Percentiles rank a stretch among this genome's conserved stretches.
These are phyloP conservation scores for Pseudonectria foliicola DNA, from an alignment of 2,329 filamentous ascomycete species.

Conservation along the genomic window DNA sequence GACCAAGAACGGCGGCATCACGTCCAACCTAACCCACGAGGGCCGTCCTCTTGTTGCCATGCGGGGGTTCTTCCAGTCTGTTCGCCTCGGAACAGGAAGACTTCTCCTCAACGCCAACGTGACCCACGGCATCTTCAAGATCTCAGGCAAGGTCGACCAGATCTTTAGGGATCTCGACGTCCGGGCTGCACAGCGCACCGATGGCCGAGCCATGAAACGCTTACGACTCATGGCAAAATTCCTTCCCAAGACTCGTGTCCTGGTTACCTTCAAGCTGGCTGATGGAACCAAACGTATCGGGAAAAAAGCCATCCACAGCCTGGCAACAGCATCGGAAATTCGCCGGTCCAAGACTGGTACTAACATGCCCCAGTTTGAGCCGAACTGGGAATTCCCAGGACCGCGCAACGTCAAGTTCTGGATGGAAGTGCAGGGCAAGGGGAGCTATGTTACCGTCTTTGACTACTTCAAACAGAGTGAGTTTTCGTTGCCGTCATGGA, in stretches of 20 bases:
- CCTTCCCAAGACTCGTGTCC: slow-evolving; percentile 32
- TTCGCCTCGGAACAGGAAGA: slow-evolving; percentile 45
- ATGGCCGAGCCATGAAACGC: slow-evolving; percentile 5
- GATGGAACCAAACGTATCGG: slow-evolving; percentile 24
- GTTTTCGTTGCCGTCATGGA: slow-evolving; percentile 7
- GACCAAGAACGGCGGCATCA: slow-evolving; percentile 24
- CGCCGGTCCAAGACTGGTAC: slow-evolving; percentile 5
- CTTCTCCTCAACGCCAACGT: slow-evolving; percentile 50
- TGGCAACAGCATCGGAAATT: slow-evolving; percentile 21
- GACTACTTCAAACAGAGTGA: slow-evolving; percentile 40
- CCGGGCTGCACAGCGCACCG: slow-evolving; percentile 4
- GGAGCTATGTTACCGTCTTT: slow-evolving; percentile 30
- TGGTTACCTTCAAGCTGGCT: slow-evolving; percentile 24
- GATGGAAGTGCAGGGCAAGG: slow-evolving; percentile 17
- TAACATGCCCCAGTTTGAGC: slow-evolving; percentile 17
- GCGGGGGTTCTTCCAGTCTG: slow-evolving; percentile 50
- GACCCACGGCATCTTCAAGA: slow-evolving; percentile 45
- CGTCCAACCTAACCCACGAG: slow-evolving; percentile 19
- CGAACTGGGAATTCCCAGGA: slow-evolving; percentile 23
- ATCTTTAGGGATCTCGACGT: slow-evolving; percentile 25
- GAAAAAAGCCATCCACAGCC: slow-evolving; percentile 22
- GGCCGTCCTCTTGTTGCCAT: slow-evolving; percentile 32
- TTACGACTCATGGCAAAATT: slow-evolving; percentile 29
- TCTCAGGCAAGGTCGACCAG: slow-evolving; percentile 26
- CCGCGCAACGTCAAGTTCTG: slow-evolving; percentile 27